These are phyloP conservation scores for Saccharomycopsis selenospora DNA, from an alignment of 805 yeast species.

Conservation along the genomic window DNA sequence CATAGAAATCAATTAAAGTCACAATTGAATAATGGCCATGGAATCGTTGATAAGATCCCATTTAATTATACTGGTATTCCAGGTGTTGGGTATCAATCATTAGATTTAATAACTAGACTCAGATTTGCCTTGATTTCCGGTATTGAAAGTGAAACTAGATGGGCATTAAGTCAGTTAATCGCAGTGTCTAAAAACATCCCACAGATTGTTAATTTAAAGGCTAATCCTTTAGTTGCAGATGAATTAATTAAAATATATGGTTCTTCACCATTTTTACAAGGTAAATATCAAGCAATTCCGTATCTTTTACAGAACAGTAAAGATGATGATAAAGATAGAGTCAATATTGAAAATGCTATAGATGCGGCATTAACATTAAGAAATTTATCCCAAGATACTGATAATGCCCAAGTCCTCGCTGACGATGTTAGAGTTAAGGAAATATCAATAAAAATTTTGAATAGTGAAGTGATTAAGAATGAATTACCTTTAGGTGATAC, in stretches of 20 bases:
- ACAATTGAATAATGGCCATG: neutral
- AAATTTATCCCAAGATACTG: slow-evolving; percentile 77
- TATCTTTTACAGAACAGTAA: slow-evolving; percentile 12
- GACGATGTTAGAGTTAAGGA: slow-evolving; percentile 41
- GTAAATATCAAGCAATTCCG: neutral
- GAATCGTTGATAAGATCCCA: slow-evolving; percentile 5
- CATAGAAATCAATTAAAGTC: neutral
- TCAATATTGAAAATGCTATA: slow-evolving; percentile 11
- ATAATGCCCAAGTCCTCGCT: slow-evolving; percentile 72
- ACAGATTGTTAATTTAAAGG: slow-evolving; percentile 9
- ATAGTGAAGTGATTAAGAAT: slow-evolving; percentile 26
- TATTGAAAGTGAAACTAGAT: slow-evolving; percentile 11
- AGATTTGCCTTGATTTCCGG: slow-evolving; percentile 10
- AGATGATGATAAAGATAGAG: neutral
- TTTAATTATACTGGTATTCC: slow-evolving; percentile 19
- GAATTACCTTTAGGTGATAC: slow-evolving; percentile 23
- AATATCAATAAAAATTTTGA: slow-evolving; percentile 37
- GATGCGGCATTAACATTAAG: slow-evolving; percentile 48
- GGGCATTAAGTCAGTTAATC: slow-evolving; percentile 19
- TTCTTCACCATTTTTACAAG: slow-evolving; percentile 8
- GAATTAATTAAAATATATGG: slow-evolving; percentile 8
- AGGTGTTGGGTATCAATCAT: slow-evolving; percentile 14
- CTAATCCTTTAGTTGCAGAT: slow-evolving; percentile 10
- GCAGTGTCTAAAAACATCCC: slow-evolving; percentile 10
- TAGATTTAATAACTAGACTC: slow-evolving; percentile 10